Evolutionary conservation across 768 basidiomycete species (phyloP), one percentile per base, ranked within the genome.

Genomic region (Crassisporium funariophilum): DNA sequence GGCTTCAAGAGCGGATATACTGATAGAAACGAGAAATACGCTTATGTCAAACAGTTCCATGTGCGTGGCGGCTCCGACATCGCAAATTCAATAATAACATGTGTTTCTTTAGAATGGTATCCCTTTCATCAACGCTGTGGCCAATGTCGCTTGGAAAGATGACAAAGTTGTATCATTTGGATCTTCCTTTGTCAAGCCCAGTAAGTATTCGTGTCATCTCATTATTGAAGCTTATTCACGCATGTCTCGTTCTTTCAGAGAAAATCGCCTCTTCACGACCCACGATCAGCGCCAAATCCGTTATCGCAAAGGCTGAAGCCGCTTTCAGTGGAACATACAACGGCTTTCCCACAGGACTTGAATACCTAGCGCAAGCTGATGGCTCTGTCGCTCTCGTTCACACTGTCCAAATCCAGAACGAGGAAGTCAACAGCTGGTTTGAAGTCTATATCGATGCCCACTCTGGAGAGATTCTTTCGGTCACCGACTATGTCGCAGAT

Each of bases 391-490:
- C 60, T 15, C 68, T 78, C 17, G 65, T 69, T 8, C 67, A 76
- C 55, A 66, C 62, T 13, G 44, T 69, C 10, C 70, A 68, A 44
- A 59, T 70, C 24, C 60, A 59, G 48, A 66, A 68, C 57, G 44
- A 53, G 21, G 52, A 50, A 10, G 45, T 49, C 4, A 58, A 75
- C 46, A 68, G 70, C 16, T 82, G 79, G 79, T 73, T 71, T 54
- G 78, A 83, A 61, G 80, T 78, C 1, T 78, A 76, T 50, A 72
- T 83, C 44, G 78, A 78, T 47, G 79, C 76, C 12, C 73, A 76
- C 45, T 64, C 72, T 16, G 75, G 76, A 8, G 70, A 76, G 33
- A 54, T 82, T 37, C 62, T 79, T 10, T 67, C 71, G 20, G 69
- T 78, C 16, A 75, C 73, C 38, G 79, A 83, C 57, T 81, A 78